A percentile compares a stretch with the other conserved stretches of the same genome.
Conservation (phyloP, 441 rosid species). For the Pelargonium australe region DNA sequence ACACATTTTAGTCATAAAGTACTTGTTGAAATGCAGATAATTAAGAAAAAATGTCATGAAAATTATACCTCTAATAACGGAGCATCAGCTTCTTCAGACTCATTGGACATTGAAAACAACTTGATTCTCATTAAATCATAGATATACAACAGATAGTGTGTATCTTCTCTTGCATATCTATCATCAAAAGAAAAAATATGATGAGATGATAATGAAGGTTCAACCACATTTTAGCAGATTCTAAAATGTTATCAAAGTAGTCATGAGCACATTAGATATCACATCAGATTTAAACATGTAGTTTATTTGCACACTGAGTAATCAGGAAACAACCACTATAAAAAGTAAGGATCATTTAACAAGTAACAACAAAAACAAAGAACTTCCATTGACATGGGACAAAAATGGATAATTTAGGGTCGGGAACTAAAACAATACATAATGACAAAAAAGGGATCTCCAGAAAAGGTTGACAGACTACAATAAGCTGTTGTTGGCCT, state of each 20-base stretch:
- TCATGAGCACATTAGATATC: no score
- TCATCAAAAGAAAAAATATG: conserved; percentile 19
- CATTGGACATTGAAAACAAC: conserved; percentile 38
- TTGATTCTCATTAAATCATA: conserved; percentile 59
- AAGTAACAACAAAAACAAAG: background rate
- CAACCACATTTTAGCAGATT: background rate
- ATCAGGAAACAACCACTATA: background rate
- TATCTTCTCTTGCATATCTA: conserved; percentile 96
- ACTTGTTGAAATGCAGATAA: background rate
- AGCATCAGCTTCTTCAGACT: conserved; percentile 40
- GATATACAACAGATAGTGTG: conserved; percentile 77
- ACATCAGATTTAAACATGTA: no score
- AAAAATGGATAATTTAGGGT: background rate
- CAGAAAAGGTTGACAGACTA: no score
- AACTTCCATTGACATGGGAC: background rate
- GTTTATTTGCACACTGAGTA: background rate
- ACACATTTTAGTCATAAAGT: background rate
- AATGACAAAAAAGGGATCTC: no score
- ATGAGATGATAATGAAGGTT: conserved; percentile 11
- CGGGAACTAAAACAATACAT: background rate
- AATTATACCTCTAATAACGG: conserved; percentile 63
- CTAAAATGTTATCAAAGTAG: no score
- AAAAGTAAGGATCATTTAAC: background rate
- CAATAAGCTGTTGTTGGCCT: no score
- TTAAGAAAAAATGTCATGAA: background rate